Evolutionary conservation across 345 rosid genomes (phyloP).

Genomic region (Dipteronia dyeriana): DNA sequence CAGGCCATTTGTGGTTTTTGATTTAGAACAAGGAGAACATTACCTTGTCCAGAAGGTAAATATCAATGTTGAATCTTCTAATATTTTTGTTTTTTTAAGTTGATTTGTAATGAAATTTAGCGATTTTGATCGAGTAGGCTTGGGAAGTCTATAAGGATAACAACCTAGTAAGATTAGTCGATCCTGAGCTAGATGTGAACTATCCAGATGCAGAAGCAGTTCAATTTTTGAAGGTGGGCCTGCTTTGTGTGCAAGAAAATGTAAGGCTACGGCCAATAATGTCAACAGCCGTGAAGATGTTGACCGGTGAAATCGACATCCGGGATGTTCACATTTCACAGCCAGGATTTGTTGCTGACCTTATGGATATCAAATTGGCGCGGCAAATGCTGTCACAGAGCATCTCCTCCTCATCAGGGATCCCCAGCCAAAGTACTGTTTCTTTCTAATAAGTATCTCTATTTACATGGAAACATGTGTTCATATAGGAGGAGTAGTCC

Average conservation of each 20-base stretch:
- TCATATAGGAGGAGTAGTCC: background rate
- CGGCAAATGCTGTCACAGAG: constrained; percentile 21
- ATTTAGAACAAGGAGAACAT: constrained; percentile 49
- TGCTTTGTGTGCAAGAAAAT: constrained; percentile 62
- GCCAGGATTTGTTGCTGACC: constrained; percentile 50
- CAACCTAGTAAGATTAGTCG: constrained; percentile 37
- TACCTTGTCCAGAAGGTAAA: constrained; percentile 58
- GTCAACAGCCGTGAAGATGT: constrained; percentile 41
- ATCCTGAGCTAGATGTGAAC: constrained; percentile 40
- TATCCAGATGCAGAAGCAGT: constrained; percentile 44
- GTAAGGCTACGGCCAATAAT: constrained; percentile 48
- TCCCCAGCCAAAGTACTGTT: constrained; percentile 9
- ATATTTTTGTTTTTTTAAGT: background rate
- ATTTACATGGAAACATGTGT: background rate
- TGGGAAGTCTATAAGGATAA: constrained; percentile 44
- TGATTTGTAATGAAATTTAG: background rate
- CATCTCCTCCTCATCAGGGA: constrained; percentile 25
- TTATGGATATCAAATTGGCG: constrained; percentile 47
- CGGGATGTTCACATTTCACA: constrained; percentile 30
- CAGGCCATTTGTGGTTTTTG: constrained; percentile 36
- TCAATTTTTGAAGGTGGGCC: constrained; percentile 48
- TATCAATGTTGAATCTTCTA: no score
- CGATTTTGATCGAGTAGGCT: constrained; percentile 36
- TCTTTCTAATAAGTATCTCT: constrained; percentile 17
- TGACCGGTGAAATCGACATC: constrained; percentile 32